Conservation (phyloP, 1,139 yeast genomes). For the Candida neerlandica region DNA sequence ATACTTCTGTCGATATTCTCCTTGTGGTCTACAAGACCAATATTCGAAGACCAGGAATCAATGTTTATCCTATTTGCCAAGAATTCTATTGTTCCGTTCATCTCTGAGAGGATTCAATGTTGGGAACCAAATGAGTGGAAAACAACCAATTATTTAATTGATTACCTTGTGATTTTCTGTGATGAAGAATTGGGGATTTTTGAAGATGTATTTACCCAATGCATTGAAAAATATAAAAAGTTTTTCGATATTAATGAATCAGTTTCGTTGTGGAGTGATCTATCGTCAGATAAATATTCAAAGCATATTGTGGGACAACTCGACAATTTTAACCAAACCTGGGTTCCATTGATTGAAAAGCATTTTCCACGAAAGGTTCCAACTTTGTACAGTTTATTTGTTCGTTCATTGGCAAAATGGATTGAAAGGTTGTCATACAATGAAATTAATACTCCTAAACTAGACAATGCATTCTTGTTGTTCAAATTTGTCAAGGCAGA, state of each 20-base stretch:
- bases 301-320: conserved; percentile 8
- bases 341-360: conserved; percentile 8
- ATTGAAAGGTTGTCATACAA: not conserved
- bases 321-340: conserved; percentile 1
- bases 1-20: not conserved
- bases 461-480: conserved; percentile 6
- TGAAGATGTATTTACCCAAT: conserved; percentile 13
- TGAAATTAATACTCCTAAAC: conserved; percentile 3
- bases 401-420: conserved; percentile 9
- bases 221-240: conserved; percentile 16
- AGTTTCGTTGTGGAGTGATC: conserved; percentile 22
- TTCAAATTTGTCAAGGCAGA: conserved; percentile 2
- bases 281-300: not conserved
- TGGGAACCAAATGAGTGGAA: not conserved
- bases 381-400: conserved; percentile 3
- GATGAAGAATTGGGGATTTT: conserved; percentile 19
- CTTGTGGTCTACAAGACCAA: not conserved
- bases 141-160: conserved; percentile 15
- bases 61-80: conserved; percentile 18
- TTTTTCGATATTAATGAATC: conserved; percentile 16
- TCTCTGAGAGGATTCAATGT: not conserved
- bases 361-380: conserved; percentile 4
- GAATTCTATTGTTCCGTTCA: conserved; percentile 22
- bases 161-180: conserved; percentile 21
- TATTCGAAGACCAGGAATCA: conserved; percentile 5